These are phyloP conservation scores for Tulasnella sp. DNA, from an alignment of 768 basidiomycete genomes.

Conservation along the genomic window DNA sequence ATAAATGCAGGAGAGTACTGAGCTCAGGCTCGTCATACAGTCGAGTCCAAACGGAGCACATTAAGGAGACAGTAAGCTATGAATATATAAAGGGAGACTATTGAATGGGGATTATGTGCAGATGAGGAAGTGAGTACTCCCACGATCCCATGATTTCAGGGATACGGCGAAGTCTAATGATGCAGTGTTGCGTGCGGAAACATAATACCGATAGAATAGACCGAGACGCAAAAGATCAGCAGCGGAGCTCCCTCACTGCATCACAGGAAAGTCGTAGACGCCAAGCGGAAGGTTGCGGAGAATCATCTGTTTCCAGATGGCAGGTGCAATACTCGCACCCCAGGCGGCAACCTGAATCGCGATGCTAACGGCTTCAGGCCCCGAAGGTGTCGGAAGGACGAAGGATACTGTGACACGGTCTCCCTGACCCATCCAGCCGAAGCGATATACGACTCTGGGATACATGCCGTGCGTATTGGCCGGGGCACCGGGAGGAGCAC, in stretches of 20 bases:
- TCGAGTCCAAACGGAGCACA: constrained; percentile 4
- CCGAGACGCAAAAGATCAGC: neutral
- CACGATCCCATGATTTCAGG: neutral
- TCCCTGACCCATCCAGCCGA: constrained; percentile 23
- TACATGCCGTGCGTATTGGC: neutral
- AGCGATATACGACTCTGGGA: constrained; percentile 17
- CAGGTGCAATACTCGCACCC: constrained; percentile 16
- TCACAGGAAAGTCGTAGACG: constrained; percentile 3
- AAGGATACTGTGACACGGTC: constrained; percentile 5
- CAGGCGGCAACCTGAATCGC: constrained; percentile 14
- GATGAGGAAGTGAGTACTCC: neutral
- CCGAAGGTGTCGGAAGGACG: neutral
- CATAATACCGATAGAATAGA: constrained; percentile 14
- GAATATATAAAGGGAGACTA: neutral
- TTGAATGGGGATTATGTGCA: neutral
- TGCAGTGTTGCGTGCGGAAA: neutral
- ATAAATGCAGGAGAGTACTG: neutral
- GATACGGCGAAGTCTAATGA: neutral
- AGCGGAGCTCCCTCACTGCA: neutral
- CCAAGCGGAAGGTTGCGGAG: constrained; percentile 21
- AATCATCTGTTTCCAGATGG: constrained; percentile 27
- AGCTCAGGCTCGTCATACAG: neutral
- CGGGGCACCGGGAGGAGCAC: constrained; percentile 12
- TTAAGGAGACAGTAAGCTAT: neutral
- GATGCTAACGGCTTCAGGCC: constrained; percentile 16